Percentiles rank a stretch among this genome's conserved stretches.
Conservation (phyloP, 768 basidiomycete genomes). For the Grammothele lineata region DNA sequence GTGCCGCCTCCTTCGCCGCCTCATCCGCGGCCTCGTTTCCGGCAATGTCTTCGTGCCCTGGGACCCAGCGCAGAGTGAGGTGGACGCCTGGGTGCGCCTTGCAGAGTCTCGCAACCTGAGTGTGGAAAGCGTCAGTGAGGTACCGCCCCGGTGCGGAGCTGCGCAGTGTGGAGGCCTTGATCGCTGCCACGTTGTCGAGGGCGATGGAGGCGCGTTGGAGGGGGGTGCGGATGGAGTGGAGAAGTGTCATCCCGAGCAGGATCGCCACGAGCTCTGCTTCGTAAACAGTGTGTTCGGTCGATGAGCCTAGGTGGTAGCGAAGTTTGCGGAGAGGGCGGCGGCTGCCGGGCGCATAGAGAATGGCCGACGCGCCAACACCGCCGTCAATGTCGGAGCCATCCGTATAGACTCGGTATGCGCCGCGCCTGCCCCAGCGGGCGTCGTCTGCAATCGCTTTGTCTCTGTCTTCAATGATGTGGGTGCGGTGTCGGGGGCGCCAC, state of each 20-base stretch:
- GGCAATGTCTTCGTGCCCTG: slow-evolving; percentile 18
- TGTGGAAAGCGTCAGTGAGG: slow-evolving; percentile 2
- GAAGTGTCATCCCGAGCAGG: slow-evolving; percentile 22
- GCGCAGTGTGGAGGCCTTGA: background rate
- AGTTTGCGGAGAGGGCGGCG: background rate
- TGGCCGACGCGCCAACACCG: slow-evolving; percentile 27
- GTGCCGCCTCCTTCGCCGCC: slow-evolving; percentile 20
- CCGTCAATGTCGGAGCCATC: slow-evolving; percentile 27
- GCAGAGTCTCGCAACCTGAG: background rate
- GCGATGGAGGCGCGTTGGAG: background rate
- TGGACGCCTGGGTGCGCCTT: background rate
- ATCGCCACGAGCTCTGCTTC: slow-evolving; percentile 28
- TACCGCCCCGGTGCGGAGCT: slow-evolving; percentile 8
- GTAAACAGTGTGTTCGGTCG: slow-evolving; percentile 23
- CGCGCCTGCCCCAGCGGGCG: background rate
- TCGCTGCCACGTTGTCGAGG: background rate
- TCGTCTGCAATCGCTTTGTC: slow-evolving; percentile 6
- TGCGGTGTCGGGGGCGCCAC: background rate
- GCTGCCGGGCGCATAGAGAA: slow-evolving; percentile 11
- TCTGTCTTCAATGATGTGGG: background rate
- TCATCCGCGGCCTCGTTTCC: slow-evolving; percentile 22
- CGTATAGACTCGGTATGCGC: slow-evolving; percentile 17
- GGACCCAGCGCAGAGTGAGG: slow-evolving; percentile 16
- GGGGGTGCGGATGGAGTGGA: background rate
- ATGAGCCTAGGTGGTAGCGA: slow-evolving; percentile 17